Conservation (phyloP, 148 eudicot species). For the Rheum nobile region DNA sequence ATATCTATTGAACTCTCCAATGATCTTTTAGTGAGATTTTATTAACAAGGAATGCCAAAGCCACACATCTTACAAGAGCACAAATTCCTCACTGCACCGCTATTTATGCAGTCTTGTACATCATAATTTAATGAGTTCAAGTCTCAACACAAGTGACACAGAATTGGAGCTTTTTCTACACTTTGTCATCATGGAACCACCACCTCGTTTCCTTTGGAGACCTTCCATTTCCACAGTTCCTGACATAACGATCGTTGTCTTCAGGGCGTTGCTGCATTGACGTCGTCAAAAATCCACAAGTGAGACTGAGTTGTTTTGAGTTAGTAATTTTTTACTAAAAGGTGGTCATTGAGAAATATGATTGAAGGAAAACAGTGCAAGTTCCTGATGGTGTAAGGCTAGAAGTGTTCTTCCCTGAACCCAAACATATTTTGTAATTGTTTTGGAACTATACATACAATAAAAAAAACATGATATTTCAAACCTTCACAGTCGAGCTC, state of each 20-base stretch:
- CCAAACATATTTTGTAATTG: neutral
- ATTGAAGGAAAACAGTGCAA: too few species aligned
- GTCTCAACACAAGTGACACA: neutral
- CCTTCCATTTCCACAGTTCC: constrained; percentile 73
- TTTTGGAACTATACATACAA: neutral
- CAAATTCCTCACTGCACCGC: neutral
- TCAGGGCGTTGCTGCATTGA: constrained; percentile 73
- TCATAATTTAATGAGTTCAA: constrained; percentile 1
- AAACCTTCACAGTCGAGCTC: constrained; percentile 53
- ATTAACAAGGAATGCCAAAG: neutral
- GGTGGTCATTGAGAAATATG: neutral
- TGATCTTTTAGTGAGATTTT: neutral
- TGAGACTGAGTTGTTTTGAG: neutral
- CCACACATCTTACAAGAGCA: neutral
- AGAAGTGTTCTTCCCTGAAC: neutral
- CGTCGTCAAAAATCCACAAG: constrained; percentile 10
- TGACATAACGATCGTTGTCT: constrained; percentile 82
- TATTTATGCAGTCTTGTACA: neutral
- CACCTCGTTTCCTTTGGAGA: constrained; percentile 92
- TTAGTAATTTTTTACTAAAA: neutral
- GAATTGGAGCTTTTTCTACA: constrained; percentile 13
- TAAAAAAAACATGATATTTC: constrained; percentile 7
- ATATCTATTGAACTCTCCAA: neutral
- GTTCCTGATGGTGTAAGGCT: too few species aligned
- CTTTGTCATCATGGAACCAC: constrained; percentile 98